Conservation (phyloP, 192 early-diverging fungal genomes). For the Gigaspora rosea region DNA sequence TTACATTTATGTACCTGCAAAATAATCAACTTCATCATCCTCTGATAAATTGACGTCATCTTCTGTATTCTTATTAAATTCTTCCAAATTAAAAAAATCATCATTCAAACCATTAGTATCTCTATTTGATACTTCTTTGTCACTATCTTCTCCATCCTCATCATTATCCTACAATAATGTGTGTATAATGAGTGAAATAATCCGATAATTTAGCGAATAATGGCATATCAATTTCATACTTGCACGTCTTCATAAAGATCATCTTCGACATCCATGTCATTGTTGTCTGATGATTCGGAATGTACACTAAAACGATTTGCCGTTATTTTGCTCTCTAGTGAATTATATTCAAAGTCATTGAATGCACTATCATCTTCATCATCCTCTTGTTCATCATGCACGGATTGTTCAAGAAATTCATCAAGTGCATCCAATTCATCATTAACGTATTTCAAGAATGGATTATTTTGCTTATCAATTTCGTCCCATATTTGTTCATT, state of each 20-base stretch:
- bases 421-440: conserved; percentile 44
- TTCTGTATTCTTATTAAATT: conserved; percentile 83
- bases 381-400: conserved; percentile 42
- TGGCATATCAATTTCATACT: too few species aligned
- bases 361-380: conserved; percentile 42
- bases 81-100: conserved; percentile 92
- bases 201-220: too few species aligned
- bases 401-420: conserved; percentile 39
- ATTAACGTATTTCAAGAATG: conserved; percentile 68
- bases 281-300: too few species aligned
- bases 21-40: conserved; percentile 68
- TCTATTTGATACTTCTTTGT: conserved; percentile 33
- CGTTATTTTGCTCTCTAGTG: too few species aligned
- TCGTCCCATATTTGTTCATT: conserved; percentile 94
- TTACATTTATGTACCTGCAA: conserved; percentile 39
- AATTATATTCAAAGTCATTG: too few species aligned
- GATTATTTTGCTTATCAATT: conserved; percentile 81
- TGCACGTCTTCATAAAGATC: too few species aligned
- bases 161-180: conserved; percentile 27
- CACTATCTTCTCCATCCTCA: conserved; percentile 46
- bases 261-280: too few species aligned
- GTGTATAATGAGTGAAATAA: too few species aligned
- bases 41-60: conserved; percentile 51
- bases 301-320: too few species aligned
- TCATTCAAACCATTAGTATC: conserved; percentile 73